These are phyloP conservation scores for Arthrobotrys megalospora DNA, from an alignment of 2,329 filamentous ascomycete species.

Conservation along the genomic window DNA sequence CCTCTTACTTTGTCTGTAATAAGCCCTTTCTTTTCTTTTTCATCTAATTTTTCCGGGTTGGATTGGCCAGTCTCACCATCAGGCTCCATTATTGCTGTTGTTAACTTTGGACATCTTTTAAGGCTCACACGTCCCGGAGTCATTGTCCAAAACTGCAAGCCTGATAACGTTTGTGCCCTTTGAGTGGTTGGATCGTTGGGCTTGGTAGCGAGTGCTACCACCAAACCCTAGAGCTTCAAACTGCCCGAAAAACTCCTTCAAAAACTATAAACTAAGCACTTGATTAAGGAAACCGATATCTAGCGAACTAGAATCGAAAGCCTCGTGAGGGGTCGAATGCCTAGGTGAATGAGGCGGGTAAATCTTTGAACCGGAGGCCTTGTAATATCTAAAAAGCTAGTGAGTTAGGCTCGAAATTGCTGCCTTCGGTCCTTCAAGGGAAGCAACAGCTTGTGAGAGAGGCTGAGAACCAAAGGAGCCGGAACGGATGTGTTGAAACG, in stretches of 20 bases:
- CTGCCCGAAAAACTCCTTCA: not conserved
- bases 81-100: conserved; percentile 36
- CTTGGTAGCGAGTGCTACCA: conserved; percentile 41
- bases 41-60: not conserved
- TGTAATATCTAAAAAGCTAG: not conserved
- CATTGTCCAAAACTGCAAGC: conserved; percentile 49
- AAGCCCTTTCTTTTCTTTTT: not conserved
- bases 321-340: conserved; percentile 11
- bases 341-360: conserved; percentile 2
- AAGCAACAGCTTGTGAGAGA: not conserved
- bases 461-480: conserved; percentile 39
- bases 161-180: conserved; percentile 31
- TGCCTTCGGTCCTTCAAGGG: conserved; percentile 30
- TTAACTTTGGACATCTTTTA: not conserved
- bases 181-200: conserved; percentile 3
- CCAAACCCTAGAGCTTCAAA: not conserved
- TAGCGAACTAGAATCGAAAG: not conserved
- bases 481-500: conserved; percentile 37
- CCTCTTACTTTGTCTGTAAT: too few relatives aligned
- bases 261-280: not conserved
- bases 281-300: not conserved
- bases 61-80: conserved; percentile 34
- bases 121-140: conserved; percentile 49
- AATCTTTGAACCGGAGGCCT: not conserved
- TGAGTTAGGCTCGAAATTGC: conserved; percentile 13